These are phyloP conservation scores for Gossypium sturtianum DNA, from an alignment of 345 rosid species.

Conservation along the genomic window DNA sequence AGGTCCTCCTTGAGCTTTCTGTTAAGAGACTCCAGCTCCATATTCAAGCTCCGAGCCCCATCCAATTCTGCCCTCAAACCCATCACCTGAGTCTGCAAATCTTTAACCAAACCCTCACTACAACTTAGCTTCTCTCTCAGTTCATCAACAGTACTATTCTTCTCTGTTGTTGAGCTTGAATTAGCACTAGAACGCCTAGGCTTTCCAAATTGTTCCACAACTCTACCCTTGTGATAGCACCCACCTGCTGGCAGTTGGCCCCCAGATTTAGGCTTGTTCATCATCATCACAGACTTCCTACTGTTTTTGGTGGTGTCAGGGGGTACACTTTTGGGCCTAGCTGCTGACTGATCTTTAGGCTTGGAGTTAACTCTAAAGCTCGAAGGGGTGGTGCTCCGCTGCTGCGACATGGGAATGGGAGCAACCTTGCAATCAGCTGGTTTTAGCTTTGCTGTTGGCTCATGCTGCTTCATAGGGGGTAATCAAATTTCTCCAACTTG, in stretches of 20 bases:
- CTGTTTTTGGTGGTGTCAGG: conserved; percentile 28
- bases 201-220: conserved; percentile 45
- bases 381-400: conserved; percentile 27
- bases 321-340: conserved; percentile 39
- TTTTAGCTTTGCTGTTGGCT: conserved; percentile 13
- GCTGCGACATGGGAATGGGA: conserved; percentile 10
- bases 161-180: conserved; percentile 10
- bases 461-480: conserved; percentile 24
- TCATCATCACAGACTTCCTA: conserved; percentile 33
- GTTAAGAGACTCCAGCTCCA: conserved; percentile 47
- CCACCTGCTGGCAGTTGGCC: conserved; percentile 27
- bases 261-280: conserved; percentile 40
- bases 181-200: conserved; percentile 33
- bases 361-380: conserved; percentile 39
- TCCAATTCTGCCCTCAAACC: conserved; percentile 52
- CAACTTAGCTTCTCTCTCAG: conserved; percentile 45
- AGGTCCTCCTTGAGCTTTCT: conserved; percentile 55
- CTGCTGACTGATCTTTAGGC: conserved; percentile 26
- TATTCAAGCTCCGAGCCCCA: conserved; percentile 45
- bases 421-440: conserved; percentile 6
- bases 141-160: conserved; percentile 36
- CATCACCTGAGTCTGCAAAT: conserved; percentile 49
- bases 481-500: not conserved
- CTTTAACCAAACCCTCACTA: conserved; percentile 50
- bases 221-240: conserved; percentile 33